Evolutionary conservation across 108 stramenopile genomes (phyloP).

Genomic region (Pseudonitzschia pungens): DNA sequence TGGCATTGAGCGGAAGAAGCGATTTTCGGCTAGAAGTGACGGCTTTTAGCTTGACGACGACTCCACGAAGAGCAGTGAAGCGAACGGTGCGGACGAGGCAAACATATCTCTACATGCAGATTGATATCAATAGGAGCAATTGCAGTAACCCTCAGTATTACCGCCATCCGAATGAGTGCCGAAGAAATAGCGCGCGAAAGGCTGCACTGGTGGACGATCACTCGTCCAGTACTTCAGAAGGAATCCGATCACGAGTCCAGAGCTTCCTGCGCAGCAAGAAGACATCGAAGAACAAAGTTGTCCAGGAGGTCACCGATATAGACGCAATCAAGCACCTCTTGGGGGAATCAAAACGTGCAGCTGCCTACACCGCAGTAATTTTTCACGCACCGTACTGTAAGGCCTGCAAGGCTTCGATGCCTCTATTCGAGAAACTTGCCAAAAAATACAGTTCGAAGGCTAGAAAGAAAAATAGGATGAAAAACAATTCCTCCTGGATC

Average conservation of each 20-base stretch:
- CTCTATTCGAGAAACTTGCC: constrained; percentile 15
- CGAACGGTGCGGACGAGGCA: background rate
- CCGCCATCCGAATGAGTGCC: too few relatives aligned
- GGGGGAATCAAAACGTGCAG: background rate
- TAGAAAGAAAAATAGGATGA: background rate
- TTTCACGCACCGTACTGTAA: constrained; percentile 14
- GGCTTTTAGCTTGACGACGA: background rate
- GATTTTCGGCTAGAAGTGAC: background rate
- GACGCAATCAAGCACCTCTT: constrained; percentile 4
- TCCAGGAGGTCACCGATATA: constrained; percentile 11
- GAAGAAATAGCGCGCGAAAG: background rate
- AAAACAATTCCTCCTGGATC: background rate
- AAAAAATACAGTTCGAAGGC: background rate
- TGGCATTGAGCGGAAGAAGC: background rate
- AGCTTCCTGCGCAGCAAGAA: background rate
- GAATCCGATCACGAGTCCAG: background rate
- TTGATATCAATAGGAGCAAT: too few relatives aligned
- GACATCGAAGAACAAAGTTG: background rate
- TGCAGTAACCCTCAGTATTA: too few relatives aligned
- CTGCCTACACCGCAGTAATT: constrained; percentile 12
- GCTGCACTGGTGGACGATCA: constrained; percentile 1
- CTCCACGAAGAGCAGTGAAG: background rate
- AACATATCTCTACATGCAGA: background rate
- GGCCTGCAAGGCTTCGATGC: constrained; percentile 17
- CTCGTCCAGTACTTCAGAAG: background rate